Evolutionary conservation across 108 stramenopile species (phyloP).

Genomic region (Nitzschia sp.): DNA sequence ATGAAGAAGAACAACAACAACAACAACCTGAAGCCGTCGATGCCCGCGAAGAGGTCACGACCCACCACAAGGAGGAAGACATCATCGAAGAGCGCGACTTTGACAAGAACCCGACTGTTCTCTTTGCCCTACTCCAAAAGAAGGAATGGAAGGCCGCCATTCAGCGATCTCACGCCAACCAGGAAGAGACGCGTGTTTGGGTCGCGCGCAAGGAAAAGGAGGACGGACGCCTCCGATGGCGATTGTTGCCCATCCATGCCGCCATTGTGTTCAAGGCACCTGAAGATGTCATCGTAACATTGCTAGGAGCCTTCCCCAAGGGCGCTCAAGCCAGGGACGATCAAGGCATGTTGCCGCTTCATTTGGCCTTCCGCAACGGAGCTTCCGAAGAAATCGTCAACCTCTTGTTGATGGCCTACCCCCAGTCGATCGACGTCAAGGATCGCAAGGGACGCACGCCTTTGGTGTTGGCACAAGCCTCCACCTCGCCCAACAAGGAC

Average conservation of each 20-base stretch:
- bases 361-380: constrained; percentile 80
- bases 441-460: constrained; percentile 88
- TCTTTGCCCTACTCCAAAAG: constrained; percentile 72
- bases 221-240: constrained; percentile 80
- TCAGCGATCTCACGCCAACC: constrained; percentile 30
- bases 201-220: constrained; percentile 71
- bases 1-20: too few species aligned
- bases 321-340: constrained; percentile 79
- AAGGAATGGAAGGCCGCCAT: constrained; percentile 72
- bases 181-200: constrained; percentile 69
- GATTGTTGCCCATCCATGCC: constrained; percentile 84
- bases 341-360: constrained; percentile 86
- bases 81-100: constrained; percentile 61
- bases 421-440: constrained; percentile 71
- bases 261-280: constrained; percentile 88
- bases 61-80: neutral
- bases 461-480: constrained; percentile 69
- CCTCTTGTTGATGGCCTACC: constrained; percentile 67
- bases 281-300: constrained; percentile 55
- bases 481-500: constrained; percentile 58
- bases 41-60: neutral
- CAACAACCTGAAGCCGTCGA: too few species aligned
- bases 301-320: constrained; percentile 62
- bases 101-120: constrained; percentile 73
- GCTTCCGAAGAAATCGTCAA: constrained; percentile 50